Evolutionary conservation across 2,329 filamentous ascomycete genomes (phyloP).

Genomic region (Cercospora nicotianae): DNA sequence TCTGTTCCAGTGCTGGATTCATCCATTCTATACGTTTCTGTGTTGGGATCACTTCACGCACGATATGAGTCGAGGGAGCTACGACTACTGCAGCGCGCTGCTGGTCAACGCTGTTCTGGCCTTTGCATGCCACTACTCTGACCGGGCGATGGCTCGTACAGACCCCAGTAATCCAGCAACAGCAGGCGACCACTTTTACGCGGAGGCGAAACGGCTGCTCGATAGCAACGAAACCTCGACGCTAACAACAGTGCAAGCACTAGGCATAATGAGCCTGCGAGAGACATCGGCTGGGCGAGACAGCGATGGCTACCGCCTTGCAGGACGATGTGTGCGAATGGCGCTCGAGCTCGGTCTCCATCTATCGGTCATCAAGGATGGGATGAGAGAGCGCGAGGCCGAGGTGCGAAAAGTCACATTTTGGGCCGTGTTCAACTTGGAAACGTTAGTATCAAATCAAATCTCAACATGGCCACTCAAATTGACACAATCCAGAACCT

Average conservation of each 20-base stretch:
- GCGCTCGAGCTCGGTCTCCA: slow-evolving; percentile 72
- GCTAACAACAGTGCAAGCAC: slow-evolving; percentile 70
- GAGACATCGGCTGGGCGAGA: slow-evolving; percentile 69
- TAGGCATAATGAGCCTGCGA: slow-evolving; percentile 73
- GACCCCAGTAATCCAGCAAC: slow-evolving; percentile 62
- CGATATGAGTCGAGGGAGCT: slow-evolving; percentile 62
- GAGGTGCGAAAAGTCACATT: slow-evolving; percentile 55
- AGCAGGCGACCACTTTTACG: slow-evolving; percentile 73
- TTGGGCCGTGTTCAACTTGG: slow-evolving; percentile 54
- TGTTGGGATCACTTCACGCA: slow-evolving; percentile 69
- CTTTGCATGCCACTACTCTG: slow-evolving; percentile 51
- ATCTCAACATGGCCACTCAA: neutral
- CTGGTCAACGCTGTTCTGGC: slow-evolving; percentile 40
- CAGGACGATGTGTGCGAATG: slow-evolving; percentile 69
- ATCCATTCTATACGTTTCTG: slow-evolving; percentile 71
- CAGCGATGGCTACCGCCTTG: slow-evolving; percentile 71
- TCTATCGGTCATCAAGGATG: slow-evolving; percentile 42
- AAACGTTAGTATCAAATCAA: slow-evolving; percentile 43
- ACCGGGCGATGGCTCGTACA: slow-evolving; percentile 62
- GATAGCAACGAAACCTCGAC: slow-evolving; percentile 59
- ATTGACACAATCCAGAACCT: slow-evolving; percentile 39
- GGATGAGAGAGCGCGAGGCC: slow-evolving; percentile 45
- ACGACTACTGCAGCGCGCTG: slow-evolving; percentile 64
- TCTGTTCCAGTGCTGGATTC: slow-evolving; percentile 58
- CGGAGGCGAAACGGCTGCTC: slow-evolving; percentile 64